Evolutionary conservation across 139 green algal species (phyloP), one percentile per base, ranked within the genome.

Genomic region (Gonium pectorale): DNA sequence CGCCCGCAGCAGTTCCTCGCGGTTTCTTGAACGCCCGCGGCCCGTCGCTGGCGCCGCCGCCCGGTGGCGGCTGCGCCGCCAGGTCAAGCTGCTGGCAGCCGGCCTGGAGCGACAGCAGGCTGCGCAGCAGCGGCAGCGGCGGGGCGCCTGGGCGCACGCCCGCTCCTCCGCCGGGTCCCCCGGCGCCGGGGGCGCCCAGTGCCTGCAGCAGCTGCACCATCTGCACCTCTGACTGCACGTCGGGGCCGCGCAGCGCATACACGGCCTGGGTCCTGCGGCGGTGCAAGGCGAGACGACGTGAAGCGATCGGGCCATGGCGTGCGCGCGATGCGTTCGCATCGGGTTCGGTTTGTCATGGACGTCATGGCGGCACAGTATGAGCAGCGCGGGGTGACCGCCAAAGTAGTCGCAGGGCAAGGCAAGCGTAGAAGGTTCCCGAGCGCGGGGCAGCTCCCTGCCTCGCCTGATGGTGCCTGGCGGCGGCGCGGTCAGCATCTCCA

Each of bases 161-260:
- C 24, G 17, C 38, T 4, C 22, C 7, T 22, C 38, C 22, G 22
- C 17, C 63, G 17, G 63, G 33, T 7, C 31, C 62, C 2, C 24
- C 31, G 31, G 62, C 62, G 11, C 33, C 66, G 0, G 66, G 37
- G 22, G 66, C 37, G 69, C 26, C 40, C 59, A 3, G 71, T 67
- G 52, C 9, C 17, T 13, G 37, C 56, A 70, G 51, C 63, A 83
- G 26, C 71, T 80, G 81, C 37, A 92, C 37, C 73, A 93, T 86
- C 40, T 86, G 80, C 52, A 97, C 80, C 56, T 97, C 95, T 3
- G 88, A 93, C 8, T 83, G 69, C 0, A 91, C 83, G 31, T 97
- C 91, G 2, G 92, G 90, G 0, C 92, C 93, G n/a, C 92, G 90
- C 64, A 97, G 67, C n/a, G 93, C 93, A 37, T 79, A 90, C 33